phyloP scores from a whole-genome alignment of 2,329 filamentous ascomycete genomes.

The Plectosphaerella plurivora region DNA sequence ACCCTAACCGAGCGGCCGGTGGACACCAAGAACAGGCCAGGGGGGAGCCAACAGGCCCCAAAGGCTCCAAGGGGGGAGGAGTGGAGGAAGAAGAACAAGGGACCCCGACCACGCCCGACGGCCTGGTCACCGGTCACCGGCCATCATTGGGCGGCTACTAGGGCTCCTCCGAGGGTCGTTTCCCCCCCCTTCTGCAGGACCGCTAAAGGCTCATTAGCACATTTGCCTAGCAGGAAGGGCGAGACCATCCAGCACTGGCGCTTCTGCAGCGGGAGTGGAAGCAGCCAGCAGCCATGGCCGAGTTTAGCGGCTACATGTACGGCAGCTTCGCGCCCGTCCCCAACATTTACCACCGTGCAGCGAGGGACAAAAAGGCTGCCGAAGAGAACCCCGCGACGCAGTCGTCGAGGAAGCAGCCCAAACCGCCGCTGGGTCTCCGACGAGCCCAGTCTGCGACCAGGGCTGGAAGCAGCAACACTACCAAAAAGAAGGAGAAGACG shows the following conservation, averaged over 20 bases:
- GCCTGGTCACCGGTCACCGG: neutral
- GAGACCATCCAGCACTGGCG: neutral
- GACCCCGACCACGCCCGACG: neutral
- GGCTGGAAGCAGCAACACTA: neutral
- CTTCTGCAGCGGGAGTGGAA: neutral
- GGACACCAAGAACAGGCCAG: neutral
- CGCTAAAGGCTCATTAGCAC: neutral
- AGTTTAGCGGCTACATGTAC: slow-evolving; percentile 12
- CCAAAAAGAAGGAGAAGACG: neutral
- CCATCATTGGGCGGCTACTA: neutral
- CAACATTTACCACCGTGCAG: slow-evolving; percentile 4
- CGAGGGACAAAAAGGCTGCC: neutral
- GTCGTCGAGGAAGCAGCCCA: neutral
- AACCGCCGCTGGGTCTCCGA: neutral
- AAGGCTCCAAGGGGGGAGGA: neutral
- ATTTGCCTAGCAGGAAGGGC: neutral
- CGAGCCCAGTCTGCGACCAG: neutral
- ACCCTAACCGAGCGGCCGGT: neutral
- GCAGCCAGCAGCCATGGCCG: slow-evolving; percentile 1
- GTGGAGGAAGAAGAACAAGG: neutral
- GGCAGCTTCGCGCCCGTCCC: slow-evolving; percentile 11
- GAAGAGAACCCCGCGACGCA: neutral
- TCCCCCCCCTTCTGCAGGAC: neutral
- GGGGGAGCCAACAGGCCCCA: neutral
- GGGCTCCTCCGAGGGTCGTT: neutral